A percentile compares a stretch with the other conserved stretches of the same genome.
Conservation (phyloP, 768 basidiomycete species). For the Lentinula aciculospora region DNA sequence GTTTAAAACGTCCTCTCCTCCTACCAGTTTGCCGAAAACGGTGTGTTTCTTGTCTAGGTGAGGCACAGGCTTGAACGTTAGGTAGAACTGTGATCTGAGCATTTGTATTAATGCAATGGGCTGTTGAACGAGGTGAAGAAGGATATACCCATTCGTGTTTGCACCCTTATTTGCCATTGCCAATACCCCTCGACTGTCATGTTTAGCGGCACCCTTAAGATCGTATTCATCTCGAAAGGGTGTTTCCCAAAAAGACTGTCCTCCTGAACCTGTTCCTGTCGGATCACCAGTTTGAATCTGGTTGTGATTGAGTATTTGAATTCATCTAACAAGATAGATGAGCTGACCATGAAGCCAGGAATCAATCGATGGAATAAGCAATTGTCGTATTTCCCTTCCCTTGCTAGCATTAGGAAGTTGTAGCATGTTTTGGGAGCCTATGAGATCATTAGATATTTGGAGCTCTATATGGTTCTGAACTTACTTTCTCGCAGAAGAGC, state of each 20-base stretch:
- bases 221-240: conserved; percentile 95
- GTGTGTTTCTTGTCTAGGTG: conserved; percentile 93
- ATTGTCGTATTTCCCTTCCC: conserved; percentile 85
- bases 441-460: not conserved
- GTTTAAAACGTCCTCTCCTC: conserved; percentile 87
- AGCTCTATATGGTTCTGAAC: not conserved
- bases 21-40: conserved; percentile 95
- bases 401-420: conserved; percentile 93
- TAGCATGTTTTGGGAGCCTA: conserved; percentile 98
- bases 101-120: not conserved
- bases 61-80: conserved; percentile 80
- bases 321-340: not conserved
- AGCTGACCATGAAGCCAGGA: conserved; percentile 87
- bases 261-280: conserved; percentile 91
- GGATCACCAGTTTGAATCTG: conserved; percentile 97
- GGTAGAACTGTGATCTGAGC: conserved; percentile 83
- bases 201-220: conserved; percentile 81
- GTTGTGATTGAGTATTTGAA: not conserved
- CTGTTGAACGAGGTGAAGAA: conserved; percentile 12
- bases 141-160: conserved; percentile 73
- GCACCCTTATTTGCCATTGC: conserved; percentile 97
- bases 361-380: conserved; percentile 89
- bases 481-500: conserved; percentile 83
- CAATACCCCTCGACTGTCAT: conserved; percentile 77
- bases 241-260: conserved; percentile 90